A percentile compares a stretch with the other conserved stretches of the same genome.
Evolutionary conservation across 331 rosid species (phyloP).

Genomic region (Quercus lobata): DNA sequence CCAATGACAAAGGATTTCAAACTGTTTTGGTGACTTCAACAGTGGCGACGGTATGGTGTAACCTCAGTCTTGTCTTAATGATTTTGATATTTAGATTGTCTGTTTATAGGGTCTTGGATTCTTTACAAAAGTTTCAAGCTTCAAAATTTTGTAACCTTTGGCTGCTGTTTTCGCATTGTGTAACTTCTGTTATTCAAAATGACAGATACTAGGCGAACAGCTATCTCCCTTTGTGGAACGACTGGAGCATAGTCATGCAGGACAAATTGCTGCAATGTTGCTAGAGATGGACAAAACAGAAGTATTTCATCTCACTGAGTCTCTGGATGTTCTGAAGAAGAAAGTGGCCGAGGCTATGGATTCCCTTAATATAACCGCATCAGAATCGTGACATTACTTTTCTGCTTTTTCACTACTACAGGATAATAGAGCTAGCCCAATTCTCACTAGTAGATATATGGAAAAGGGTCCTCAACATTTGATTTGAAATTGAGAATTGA

Average conservation of each 20-base stretch:
- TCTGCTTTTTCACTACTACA: background rate
- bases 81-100: background rate
- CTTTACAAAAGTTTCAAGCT: background rate
- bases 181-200: background rate
- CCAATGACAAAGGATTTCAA: slow-evolving; percentile 69
- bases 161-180: background rate
- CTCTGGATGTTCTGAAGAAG: slow-evolving; percentile 29
- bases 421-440: background rate
- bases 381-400: background rate
- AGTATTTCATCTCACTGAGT: slow-evolving; percentile 32
- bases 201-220: slow-evolving; percentile 43
- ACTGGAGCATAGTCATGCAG: slow-evolving; percentile 34
- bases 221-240: slow-evolving; percentile 25
- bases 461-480: too few species aligned
- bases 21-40: slow-evolving; percentile 90
- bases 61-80: background rate
- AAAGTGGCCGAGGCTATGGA: slow-evolving; percentile 33
- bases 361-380: slow-evolving; percentile 22
- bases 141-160: background rate
- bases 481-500: too few species aligned
- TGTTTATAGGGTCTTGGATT: background rate
- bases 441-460: background rate
- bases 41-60: slow-evolving; percentile 61
- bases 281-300: slow-evolving; percentile 40
- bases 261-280: slow-evolving; percentile 34